Base-by-base conservation (phyloP, 2,329 filamentous ascomycete species). In the Trichoderma sp. region DNA sequence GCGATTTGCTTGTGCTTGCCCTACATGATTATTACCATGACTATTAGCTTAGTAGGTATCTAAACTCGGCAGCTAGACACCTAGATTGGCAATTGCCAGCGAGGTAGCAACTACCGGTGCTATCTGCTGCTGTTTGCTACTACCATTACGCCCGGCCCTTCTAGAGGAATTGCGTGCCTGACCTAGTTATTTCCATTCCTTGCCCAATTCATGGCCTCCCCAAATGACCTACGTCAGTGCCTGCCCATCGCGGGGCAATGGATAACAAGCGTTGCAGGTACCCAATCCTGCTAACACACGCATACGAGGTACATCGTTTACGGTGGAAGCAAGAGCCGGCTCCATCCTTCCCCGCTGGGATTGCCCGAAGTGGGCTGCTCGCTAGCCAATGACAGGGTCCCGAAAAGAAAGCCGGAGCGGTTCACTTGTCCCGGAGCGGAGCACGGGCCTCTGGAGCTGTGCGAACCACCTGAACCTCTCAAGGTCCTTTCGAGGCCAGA, bases 361-460 rank as follows among this genome's bases (percentile, higher is more conserved):
- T 31, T 53, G 69, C 69, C 60, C 60, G 41, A 64, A 65, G 63
- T 67, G 63, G 71, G 18, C 45, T 14, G 24, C 4, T 16, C 4
- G 11, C 31, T 14, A n/a, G 24, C 71, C 71, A 74, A 74, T 74
- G 1, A 67, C n/a, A 33, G 24, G 50, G 7, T n/a, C n/a, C 24
- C 50, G 45, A 74, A 67, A 66, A 14, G 63, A 66, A 74, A 74
- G 71, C 71, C 63, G 71, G 71, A 33, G 56, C 69, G 60, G 69
- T 56, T 64, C 67, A 41, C 33, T 59, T 41, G 53, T 7, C 59
- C 50, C 69, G 69, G 60, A 50, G 41, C 69, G 41, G 60, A 60
- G 69, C 69, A 29, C 38, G 69, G 29, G 21, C 21, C 29, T 16
- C 11, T 68, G 59, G n/a, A 33, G 29, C 59, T 59, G 14, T 33